Evolutionary conservation across 176 grass and related monocot species (phyloP).

Genomic region (Saccharum spontaneum): DNA sequence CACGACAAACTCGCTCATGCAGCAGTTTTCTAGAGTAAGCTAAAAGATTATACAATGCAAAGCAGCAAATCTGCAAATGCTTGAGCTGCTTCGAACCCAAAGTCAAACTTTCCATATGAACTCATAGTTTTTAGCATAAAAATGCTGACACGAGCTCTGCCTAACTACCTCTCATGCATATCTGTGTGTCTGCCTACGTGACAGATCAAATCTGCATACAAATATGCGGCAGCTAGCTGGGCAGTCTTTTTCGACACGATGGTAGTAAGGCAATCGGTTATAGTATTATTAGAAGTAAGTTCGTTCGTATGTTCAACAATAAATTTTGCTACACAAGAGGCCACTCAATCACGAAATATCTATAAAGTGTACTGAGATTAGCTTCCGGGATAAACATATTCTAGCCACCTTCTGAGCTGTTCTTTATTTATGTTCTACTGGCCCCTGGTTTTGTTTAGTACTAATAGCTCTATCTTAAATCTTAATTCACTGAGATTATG

Average conservation of each 20-base stretch:
- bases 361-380: background rate
- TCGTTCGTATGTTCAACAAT: background rate
- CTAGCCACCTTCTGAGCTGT: background rate
- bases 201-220: background rate
- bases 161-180: background rate
- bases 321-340: background rate
- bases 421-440: background rate
- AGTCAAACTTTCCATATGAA: background rate
- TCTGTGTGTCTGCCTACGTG: background rate
- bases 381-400: background rate
- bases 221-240: background rate
- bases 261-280: background rate
- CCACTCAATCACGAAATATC: background rate
- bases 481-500: background rate
- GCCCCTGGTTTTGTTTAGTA: background rate
- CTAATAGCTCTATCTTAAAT: background rate
- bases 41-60: background rate
- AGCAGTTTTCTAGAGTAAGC: background rate
- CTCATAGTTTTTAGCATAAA: background rate
- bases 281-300: background rate
- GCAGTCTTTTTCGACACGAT: slow-evolving; percentile 15
- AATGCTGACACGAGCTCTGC: background rate
- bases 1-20: background rate
- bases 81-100: background rate
- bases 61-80: background rate